Evolutionary conservation across 2,329 filamentous ascomycete species (phyloP).

Genomic region (Trichoderma cornu-damae): DNA sequence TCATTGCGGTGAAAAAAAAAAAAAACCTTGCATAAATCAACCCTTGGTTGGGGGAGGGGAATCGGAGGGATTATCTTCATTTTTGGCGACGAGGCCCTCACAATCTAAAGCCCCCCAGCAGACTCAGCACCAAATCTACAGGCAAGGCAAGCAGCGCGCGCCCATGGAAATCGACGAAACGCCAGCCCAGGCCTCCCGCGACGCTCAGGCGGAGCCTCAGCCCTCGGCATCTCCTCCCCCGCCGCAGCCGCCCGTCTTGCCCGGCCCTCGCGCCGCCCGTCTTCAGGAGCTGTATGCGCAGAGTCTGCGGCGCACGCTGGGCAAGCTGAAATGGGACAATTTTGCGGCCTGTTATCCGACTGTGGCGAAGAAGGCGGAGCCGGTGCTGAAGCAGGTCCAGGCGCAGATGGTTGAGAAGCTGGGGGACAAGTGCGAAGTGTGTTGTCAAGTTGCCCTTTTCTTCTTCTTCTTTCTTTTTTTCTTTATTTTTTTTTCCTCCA

Average conservation of each 20-base stretch:
- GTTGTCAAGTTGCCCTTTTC: constrained; percentile 15
- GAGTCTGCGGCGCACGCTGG: constrained; percentile 50
- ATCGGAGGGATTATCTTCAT: no score
- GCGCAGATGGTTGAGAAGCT: constrained; percentile 54
- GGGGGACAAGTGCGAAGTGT: constrained; percentile 47
- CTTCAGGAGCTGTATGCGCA: constrained; percentile 51
- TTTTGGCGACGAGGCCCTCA: not conserved
- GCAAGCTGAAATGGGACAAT: constrained; percentile 51
- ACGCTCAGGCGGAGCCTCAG: constrained; percentile 14
- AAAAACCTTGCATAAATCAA: no score
- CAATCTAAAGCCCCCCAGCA: not conserved
- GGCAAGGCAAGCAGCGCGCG: not conserved
- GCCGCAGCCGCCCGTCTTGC: constrained; percentile 40
- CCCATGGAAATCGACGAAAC: constrained; percentile 6
- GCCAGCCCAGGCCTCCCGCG: not conserved
- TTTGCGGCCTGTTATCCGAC: constrained; percentile 59
- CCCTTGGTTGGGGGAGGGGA: no score
- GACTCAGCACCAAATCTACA: not conserved
- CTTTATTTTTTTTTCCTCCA: not conserved
- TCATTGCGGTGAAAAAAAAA: no score
- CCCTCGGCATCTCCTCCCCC: constrained; percentile 23
- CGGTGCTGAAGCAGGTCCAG: constrained; percentile 51
- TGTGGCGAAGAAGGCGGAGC: constrained; percentile 47
- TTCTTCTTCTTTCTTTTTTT: not conserved
- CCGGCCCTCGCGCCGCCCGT: constrained; percentile 53